Conservation (phyloP, 306 rosid genomes). For the Nissolia schottii region DNA sequence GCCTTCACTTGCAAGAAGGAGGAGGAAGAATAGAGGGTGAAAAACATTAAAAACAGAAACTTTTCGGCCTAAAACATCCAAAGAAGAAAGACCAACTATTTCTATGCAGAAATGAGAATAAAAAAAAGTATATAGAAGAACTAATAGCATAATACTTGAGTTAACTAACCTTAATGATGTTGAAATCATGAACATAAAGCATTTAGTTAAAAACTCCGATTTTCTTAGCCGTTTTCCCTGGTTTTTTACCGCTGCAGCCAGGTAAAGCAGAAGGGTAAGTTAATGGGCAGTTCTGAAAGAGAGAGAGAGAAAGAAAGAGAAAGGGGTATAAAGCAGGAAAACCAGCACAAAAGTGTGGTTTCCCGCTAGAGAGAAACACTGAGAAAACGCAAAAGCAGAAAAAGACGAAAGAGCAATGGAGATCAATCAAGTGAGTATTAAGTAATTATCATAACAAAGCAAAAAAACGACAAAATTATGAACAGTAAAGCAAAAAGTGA, state of each 20-base stretch:
- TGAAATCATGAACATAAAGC: neutral
- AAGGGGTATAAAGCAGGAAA: neutral
- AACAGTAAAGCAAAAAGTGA: constrained; percentile 3
- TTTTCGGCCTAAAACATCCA: neutral
- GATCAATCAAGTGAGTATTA: constrained; percentile 35
- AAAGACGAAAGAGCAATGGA: constrained; percentile 42
- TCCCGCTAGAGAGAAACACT: constrained; percentile 41
- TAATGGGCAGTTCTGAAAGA: neutral
- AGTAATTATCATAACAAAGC: constrained; percentile 32
- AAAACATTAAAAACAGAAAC: neutral
- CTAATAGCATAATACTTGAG: neutral
- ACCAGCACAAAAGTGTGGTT: constrained; percentile 23
- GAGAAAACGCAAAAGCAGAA: constrained; percentile 53
- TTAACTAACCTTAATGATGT: constrained; percentile 14
- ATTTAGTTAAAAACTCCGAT: neutral
- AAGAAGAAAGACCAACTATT: neutral
- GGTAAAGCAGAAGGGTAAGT: constrained; percentile 19
- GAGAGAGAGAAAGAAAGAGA: constrained; percentile 2
- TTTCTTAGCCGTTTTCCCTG: neutral
- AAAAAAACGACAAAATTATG: constrained; percentile 15
- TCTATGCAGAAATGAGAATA: neutral
- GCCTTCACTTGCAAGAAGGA: neutral
- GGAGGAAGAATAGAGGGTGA: neutral
- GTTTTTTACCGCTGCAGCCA: constrained; percentile 9
- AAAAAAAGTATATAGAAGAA: neutral